These are phyloP conservation scores for Benincasa hispida DNA, from an alignment of 306 rosid genomes.

Conservation along the genomic window DNA sequence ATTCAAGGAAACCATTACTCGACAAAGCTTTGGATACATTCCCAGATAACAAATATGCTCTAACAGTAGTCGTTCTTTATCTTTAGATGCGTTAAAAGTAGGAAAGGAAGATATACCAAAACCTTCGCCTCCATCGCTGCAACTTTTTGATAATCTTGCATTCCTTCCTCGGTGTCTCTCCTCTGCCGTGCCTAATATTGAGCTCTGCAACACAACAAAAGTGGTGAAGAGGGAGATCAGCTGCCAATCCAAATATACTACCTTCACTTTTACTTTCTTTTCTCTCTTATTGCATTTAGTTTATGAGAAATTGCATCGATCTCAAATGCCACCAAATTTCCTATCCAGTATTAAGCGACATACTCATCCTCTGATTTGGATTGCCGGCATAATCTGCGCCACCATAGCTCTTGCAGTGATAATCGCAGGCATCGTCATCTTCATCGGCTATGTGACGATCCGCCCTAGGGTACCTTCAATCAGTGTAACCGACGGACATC, in stretches of 20 bases:
- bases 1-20: neutral
- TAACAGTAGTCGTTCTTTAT: neutral
- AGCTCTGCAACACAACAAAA: neutral
- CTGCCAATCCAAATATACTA: neutral
- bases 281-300: neutral
- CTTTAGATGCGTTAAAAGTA: neutral
- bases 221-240: neutral
- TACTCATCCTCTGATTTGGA: constrained; percentile 56
- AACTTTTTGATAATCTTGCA: neutral
- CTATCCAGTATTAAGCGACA: neutral
- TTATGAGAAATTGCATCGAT: neutral
- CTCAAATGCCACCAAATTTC: constrained; percentile 13
- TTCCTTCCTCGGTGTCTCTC: constrained; percentile 1
- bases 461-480: constrained; percentile 70
- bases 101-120: constrained; percentile 69
- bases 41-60: neutral
- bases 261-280: neutral
- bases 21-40: constrained; percentile 5
- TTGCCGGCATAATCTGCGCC: constrained; percentile 49
- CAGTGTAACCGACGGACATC: constrained; percentile 34
- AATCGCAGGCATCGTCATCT: constrained; percentile 33
- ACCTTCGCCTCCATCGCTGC: constrained; percentile 47
- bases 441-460: constrained; percentile 44
- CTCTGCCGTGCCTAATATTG: neutral
- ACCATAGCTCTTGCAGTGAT: constrained; percentile 40